These are phyloP conservation scores for Aulographum hederae DNA, from an alignment of 2,329 filamentous ascomycete species.

Conservation along the genomic window DNA sequence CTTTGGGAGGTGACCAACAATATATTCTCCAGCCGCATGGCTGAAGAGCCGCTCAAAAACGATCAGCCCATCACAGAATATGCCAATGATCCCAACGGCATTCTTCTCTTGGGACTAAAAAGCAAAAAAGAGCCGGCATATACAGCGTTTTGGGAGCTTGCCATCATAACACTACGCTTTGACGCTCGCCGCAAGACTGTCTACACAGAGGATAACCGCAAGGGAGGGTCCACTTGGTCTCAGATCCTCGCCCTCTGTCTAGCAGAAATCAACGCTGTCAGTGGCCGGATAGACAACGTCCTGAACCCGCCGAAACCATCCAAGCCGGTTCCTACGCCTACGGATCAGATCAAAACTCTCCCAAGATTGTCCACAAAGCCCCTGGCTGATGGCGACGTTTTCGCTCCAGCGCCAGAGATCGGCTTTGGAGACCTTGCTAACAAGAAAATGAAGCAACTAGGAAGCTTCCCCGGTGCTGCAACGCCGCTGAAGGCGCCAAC, in stretches of 20 bases:
- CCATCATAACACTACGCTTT: conserved; percentile 58
- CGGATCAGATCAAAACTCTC: conserved; percentile 1
- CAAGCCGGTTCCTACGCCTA: not conserved
- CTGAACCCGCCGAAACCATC: conserved; percentile 12
- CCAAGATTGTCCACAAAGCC: not conserved
- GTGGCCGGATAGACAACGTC: conserved; percentile 40
- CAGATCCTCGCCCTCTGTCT: conserved; percentile 58
- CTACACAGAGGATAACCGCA: conserved; percentile 73
- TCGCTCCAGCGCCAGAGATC: too few relatives aligned
- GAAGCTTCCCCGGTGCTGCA: conserved; percentile 9
- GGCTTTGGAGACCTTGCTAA: too few relatives aligned
- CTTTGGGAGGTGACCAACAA: conserved; percentile 64
- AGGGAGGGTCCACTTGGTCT: conserved; percentile 62
- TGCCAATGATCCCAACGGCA: conserved; percentile 82
- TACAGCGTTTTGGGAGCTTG: conserved; percentile 87
- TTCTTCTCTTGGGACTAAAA: conserved; percentile 65
- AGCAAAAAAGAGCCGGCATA: conserved; percentile 62
- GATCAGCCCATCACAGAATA: conserved; percentile 67
- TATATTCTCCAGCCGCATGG: conserved; percentile 65
- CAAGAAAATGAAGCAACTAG: conserved; percentile 26
- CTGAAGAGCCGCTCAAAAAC: conserved; percentile 66
- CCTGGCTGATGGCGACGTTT: conserved; percentile 4
- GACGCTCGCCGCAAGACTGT: conserved; percentile 62
- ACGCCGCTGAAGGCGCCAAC: not conserved
- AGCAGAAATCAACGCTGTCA: conserved; percentile 48